Conservation (phyloP, 805 yeast species). For the Clavispora fructus region DNA sequence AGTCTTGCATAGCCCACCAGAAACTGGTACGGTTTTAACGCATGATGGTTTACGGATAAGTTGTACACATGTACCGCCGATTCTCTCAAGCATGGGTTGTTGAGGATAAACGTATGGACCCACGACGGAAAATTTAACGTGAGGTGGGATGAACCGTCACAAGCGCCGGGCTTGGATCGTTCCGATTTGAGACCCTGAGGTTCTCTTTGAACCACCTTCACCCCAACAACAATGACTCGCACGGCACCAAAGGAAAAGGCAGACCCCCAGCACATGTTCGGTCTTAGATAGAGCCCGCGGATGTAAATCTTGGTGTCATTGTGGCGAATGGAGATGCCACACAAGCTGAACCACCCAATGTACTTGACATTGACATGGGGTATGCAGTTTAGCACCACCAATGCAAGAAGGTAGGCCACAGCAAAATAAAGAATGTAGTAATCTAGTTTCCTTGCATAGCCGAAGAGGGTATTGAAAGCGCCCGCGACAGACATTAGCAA, state of each 20-base stretch:
- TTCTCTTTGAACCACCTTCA: constrained; percentile 5
- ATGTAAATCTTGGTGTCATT: constrained; percentile 6
- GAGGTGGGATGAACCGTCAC: not conserved
- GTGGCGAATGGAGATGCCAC: constrained; percentile 7
- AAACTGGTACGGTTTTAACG: constrained; percentile 7
- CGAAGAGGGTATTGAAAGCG: not conserved
- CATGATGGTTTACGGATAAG: constrained; percentile 10
- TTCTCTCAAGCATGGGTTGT: constrained; percentile 12
- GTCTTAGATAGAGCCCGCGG: constrained; percentile 3
- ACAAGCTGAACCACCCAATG: constrained; percentile 14
- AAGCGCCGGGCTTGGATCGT: not conserved
- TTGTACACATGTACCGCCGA: constrained; percentile 10
- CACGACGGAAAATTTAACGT: constrained; percentile 2
- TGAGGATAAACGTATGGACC: constrained; percentile 4
- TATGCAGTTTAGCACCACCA: constrained; percentile 6
- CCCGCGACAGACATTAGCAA: not conserved
- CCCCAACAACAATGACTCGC: constrained; percentile 5
- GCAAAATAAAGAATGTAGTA: not conserved
- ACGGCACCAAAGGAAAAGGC: constrained; percentile 11
- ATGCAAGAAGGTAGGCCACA: not conserved
- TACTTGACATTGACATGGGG: constrained; percentile 11
- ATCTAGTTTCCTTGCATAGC: not conserved
- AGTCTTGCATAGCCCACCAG: constrained; percentile 12
- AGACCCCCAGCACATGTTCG: constrained; percentile 6
- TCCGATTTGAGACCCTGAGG: not conserved